Evolutionary conservation across 2,329 filamentous ascomycete genomes (phyloP), one percentile per base, ranked within the genome.

Genomic region (Trichoderma gracile): DNA sequence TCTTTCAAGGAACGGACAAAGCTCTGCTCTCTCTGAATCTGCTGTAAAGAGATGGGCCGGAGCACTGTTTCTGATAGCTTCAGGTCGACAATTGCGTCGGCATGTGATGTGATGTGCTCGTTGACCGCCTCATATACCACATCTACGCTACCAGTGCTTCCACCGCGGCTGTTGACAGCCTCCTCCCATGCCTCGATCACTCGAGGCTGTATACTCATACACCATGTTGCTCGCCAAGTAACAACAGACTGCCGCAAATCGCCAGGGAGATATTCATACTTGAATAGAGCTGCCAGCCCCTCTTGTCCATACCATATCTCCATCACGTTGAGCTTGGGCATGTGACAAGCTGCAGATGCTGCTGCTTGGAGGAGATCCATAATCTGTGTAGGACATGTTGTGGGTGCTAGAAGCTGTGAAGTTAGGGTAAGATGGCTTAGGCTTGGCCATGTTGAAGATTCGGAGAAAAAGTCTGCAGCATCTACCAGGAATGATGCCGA

Each of bases 271-370:
- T 49, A 49, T 62, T 72, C 60, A 64, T 69, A 73, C 17, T 65
- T 67, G 63, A 73, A 73, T 17, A 70, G 64, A 63, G 72, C 67
- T 56, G 71, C 72, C 21, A 71, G 7, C 19, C 62, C 69, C 42
- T 49, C n/a, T 65, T 67, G 70, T 7, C 72, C 73, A 62, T 74
- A 75, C 75, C 75, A 77, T 21, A 75, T 62, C 52, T 75, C 72
- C 70, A 77, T 70, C 15, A 64, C 73, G 30, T 71, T 59, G 57
- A 75, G 70, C 45, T 57, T 72, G 15, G 72, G 70, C 70, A 77
- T 77, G 63, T 68, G 68, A 19, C 68, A 27, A 14, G 69, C 59
- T 45, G 71, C 69, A n/a, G 63, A 65, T 46, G 69, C 72, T 25
- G 73, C 72, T 40, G 64, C 66, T 59, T n/a, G 67, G 45, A 74